Evolutionary conservation across 2,329 filamentous ascomycete genomes (phyloP), one percentile per base, ranked within the genome.

Genomic region (Ceratocystis colombiana): DNA sequence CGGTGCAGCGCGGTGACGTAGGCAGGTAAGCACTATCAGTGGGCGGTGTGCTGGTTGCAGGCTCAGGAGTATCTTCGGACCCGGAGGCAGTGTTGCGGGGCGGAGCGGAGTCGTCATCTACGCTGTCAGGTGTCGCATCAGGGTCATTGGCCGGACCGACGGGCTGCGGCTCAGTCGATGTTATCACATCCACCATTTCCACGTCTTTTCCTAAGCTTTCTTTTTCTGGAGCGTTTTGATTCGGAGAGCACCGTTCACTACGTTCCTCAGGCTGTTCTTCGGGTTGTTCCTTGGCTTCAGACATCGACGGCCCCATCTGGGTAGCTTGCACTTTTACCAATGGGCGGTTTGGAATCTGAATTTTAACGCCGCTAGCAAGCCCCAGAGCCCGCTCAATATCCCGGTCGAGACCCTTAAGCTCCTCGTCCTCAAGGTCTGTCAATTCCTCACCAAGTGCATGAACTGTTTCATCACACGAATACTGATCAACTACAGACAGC

Each of bases 351-450:
- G 64, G 53, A 55, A 66, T 41, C 37, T 64, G 64, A 8, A 30
- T 61, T 1, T 17, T 41, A 20, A 62, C 64, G 48, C 66, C 48
- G 8, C 41, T 50, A 50, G 57, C 53, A 33, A 41, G 30, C 30
- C 53, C 25, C n/a, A 61, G 44, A 28, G 41, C 64, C 12, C 62
- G 78, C 69, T 81, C 80, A 37, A 84, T 77, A 69, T 83, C 81
- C 62, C 79, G 78, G 44, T 77, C 80, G 44, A 90, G 77, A 44
- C 88, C 89, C 71, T 89, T 86, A 67, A 96, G 79, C 76, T 93
- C 90, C 64, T 95, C 91, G 70, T 96, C 92, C 71, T 96, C 92
- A 73, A 96, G 85, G 73, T 96, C 93, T 66, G 89, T 95, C 25
- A 96, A 80, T 71, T 93, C 89, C 75, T 96, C 92, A 71, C 89